Evolutionary conservation across 176 grass and related monocot species (phyloP).

Genomic region (Triticum turgidum): DNA sequence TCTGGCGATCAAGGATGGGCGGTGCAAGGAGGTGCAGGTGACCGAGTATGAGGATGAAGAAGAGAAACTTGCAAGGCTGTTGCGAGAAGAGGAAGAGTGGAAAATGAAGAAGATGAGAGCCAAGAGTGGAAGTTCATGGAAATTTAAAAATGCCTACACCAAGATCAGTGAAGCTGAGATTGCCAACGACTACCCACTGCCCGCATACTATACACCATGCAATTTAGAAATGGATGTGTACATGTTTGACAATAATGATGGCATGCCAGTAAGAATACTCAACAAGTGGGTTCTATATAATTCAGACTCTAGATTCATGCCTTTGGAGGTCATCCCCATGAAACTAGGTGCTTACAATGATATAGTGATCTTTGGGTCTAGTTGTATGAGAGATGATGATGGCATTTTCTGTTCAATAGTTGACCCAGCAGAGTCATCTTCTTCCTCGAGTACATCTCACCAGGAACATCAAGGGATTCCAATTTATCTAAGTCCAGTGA

Average conservation of each 20-base stretch:
- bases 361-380: constrained; percentile 62
- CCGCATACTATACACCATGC: constrained; percentile 54
- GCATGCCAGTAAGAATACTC: too few relatives aligned
- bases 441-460: constrained; percentile 40
- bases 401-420: constrained; percentile 46
- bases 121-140: too few relatives aligned
- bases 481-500: constrained; percentile 55
- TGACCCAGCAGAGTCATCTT: constrained; percentile 34
- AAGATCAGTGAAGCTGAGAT: constrained; percentile 72
- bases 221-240: constrained; percentile 69
- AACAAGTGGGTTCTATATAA: too few relatives aligned
- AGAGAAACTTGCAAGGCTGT: constrained; percentile 65
- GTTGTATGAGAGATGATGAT: constrained; percentile 69
- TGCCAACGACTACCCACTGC: constrained; percentile 74
- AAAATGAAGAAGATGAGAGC: constrained; percentile 27
- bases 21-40: background rate
- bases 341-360: constrained; percentile 64
- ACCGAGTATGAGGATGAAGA: constrained; percentile 51
- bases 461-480: constrained; percentile 47
- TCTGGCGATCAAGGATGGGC: constrained; percentile 45
- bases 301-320: constrained; percentile 38
- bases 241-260: constrained; percentile 31
- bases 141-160: constrained; percentile 50
- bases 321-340: constrained; percentile 66
- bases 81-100: constrained; percentile 63